Conservation (phyloP, 306 rosid species). For the Pachyrhizus erosus region DNA sequence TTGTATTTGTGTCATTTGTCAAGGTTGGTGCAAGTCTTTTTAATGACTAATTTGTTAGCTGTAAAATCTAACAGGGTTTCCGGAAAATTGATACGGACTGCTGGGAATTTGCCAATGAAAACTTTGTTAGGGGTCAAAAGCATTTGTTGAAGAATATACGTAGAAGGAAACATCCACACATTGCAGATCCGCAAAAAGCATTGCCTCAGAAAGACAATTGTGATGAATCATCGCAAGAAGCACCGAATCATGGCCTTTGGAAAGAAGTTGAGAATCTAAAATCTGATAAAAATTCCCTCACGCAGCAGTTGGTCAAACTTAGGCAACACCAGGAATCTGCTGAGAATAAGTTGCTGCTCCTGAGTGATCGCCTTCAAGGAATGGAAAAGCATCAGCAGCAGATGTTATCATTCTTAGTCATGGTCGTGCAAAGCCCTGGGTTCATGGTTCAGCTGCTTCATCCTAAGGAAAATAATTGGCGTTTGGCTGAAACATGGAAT, state of each 20-base stretch:
- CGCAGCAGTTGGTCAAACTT: conserved; percentile 83
- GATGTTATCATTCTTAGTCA: conserved; percentile 91
- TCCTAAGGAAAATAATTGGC: conserved; percentile 88
- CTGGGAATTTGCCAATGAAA: conserved; percentile 89
- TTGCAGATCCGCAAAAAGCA: conserved; percentile 60
- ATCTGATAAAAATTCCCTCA: conserved; percentile 66
- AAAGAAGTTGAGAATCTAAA: conserved; percentile 91
- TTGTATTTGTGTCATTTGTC: background rate
- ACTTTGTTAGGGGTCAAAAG: conserved; percentile 77
- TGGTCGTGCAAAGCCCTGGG: conserved; percentile 94
- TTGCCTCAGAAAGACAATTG: conserved; percentile 50
- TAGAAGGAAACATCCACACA: conserved; percentile 74
- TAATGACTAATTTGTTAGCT: conserved; percentile 31
- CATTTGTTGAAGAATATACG: conserved; percentile 74
- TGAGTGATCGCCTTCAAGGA: conserved; percentile 77
- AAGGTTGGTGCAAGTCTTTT: conserved; percentile 6
- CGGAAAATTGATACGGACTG: conserved; percentile 82
- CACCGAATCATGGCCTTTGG: conserved; percentile 50
- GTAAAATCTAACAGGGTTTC: conserved; percentile 74
- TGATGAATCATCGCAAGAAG: conserved; percentile 50
- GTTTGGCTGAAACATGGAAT: conserved; percentile 58
- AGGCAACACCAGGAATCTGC: conserved; percentile 85
- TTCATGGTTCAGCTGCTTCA: conserved; percentile 79
- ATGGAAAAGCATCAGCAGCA: conserved; percentile 97
- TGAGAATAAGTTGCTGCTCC: conserved; percentile 61